These are phyloP conservation scores for Beta macrorhiza DNA, from an alignment of 179 eudicot species.

Conservation along the genomic window DNA sequence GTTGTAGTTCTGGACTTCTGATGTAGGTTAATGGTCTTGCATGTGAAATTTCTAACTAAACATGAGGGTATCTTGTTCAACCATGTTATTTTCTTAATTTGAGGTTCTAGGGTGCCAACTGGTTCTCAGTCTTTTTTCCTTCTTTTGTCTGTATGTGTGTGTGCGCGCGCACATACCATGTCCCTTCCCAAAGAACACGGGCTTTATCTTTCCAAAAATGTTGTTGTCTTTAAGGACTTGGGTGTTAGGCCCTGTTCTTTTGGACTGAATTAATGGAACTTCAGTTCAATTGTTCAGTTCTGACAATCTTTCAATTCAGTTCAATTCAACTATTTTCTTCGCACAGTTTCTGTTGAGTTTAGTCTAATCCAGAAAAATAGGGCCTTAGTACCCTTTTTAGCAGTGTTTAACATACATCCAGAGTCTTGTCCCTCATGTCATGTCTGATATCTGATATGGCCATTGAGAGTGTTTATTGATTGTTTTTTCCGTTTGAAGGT, in stretches of 20 bases:
- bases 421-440: not conserved
- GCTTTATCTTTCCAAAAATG: not conserved
- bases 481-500: slow-evolving; percentile 42
- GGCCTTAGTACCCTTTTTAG: not conserved
- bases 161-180: not conserved
- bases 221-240: not conserved
- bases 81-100: not conserved
- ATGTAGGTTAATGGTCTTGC: not conserved
- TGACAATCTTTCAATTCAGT: too few relatives aligned
- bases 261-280: too few relatives aligned
- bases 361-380: too few relatives aligned
- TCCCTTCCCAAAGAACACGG: not conserved
- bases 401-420: not conserved
- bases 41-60: not conserved
- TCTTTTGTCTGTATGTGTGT: not conserved
- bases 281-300: too few relatives aligned
- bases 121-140: not conserved
- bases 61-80: not conserved
- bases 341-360: too few relatives aligned
- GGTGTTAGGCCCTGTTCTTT: too few relatives aligned
- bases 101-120: not conserved
- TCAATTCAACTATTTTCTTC: too few relatives aligned
- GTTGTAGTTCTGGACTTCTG: not conserved
- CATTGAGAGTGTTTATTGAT: slow-evolving; percentile 3
- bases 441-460: not conserved